Evolutionary conservation across 73 alveolate species (phyloP).

Genomic region (Paramecium sonneborni): DNA sequence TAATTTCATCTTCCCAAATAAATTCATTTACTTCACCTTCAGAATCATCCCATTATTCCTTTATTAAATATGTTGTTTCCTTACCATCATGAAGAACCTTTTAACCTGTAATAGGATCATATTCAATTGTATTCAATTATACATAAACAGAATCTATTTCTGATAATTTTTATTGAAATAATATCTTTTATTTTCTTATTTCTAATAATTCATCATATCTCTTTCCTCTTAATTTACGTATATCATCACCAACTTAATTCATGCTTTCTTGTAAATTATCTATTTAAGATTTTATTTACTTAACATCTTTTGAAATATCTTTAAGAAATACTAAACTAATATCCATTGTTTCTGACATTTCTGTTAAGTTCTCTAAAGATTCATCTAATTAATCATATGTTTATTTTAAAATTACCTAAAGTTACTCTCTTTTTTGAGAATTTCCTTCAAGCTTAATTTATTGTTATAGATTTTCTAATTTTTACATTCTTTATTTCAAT

Average conservation of each 20-base stretch:
- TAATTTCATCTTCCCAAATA: neutral
- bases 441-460: neutral
- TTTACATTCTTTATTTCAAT: neutral
- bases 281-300: neutral
- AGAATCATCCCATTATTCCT: neutral
- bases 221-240: neutral
- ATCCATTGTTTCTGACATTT: neutral
- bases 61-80: neutral
- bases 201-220: neutral
- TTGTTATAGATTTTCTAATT: neutral
- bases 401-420: neutral
- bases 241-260: neutral
- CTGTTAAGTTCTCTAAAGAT: neutral
- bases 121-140: neutral
- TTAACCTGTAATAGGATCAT: neutral
- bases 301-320: neutral
- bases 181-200: neutral
- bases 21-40: neutral
- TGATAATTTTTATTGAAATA: neutral
- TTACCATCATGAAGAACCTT: neutral
- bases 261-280: neutral
- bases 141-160: neutral
- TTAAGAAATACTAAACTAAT: neutral
- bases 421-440: neutral
- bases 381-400: neutral